Conservation (phyloP, 495 filamentous ascomycete species). For the Lasiosphaeriaceae sp. region DNA sequence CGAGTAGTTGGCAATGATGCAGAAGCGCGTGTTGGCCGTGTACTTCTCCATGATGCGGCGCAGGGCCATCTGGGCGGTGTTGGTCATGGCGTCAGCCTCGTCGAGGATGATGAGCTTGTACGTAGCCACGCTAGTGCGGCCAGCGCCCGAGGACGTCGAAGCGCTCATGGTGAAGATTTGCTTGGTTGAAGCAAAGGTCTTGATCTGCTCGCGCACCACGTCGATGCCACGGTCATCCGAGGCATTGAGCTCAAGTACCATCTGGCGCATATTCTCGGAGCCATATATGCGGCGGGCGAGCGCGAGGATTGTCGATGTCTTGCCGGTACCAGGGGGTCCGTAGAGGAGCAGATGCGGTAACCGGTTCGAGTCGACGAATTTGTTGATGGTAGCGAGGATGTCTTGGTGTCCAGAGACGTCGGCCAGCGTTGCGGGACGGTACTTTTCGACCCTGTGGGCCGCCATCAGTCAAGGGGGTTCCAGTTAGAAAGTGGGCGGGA, state of each 20-base stretch:
- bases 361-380: slow-evolving; percentile 88
- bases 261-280: slow-evolving; percentile 86
- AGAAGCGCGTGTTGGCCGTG: slow-evolving; percentile 96
- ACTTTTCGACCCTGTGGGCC: slow-evolving; percentile 88
- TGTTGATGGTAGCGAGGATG: slow-evolving; percentile 94
- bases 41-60: slow-evolving; percentile 99
- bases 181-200: slow-evolving; percentile 84
- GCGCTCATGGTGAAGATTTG: slow-evolving; percentile 53
- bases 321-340: slow-evolving; percentile 93
- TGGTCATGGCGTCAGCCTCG: slow-evolving; percentile 98
- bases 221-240: slow-evolving; percentile 98
- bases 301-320: slow-evolving; percentile 91
- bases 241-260: slow-evolving; percentile 96
- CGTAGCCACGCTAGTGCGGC: slow-evolving; percentile 53
- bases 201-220: slow-evolving; percentile 97
- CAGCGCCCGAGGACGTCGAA: slow-evolving; percentile 30
- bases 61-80: slow-evolving; percentile 93
- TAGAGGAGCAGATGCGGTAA: slow-evolving; percentile 97
- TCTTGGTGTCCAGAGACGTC: slow-evolving; percentile 98
- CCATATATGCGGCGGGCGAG: slow-evolving; percentile 93
- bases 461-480: neutral
- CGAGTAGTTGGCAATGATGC: slow-evolving; percentile 98
- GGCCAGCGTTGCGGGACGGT: slow-evolving; percentile 77
- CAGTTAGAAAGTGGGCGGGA: neutral
- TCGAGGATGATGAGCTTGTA: slow-evolving; percentile 98